phyloP scores from a whole-genome alignment of 805 yeast species.

The Saturnispora zaruensis region DNA sequence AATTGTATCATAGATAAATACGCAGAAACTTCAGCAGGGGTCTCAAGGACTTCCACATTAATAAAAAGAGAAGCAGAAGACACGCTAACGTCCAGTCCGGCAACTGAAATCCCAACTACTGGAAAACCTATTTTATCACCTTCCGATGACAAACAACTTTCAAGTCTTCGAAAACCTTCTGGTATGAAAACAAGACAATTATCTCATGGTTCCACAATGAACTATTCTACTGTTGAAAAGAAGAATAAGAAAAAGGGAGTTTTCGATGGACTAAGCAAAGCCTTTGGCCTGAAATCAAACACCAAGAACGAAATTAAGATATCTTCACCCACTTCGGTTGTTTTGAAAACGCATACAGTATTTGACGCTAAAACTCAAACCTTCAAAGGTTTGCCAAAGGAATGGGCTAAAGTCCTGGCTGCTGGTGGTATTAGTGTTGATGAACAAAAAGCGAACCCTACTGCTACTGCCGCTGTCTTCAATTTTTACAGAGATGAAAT shows the following conservation, averaged over 20 bases:
- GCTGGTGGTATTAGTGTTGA: constrained; percentile 82
- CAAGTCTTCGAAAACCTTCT: constrained; percentile 1
- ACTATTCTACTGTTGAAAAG: constrained; percentile 11
- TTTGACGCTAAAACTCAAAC: constrained; percentile 77
- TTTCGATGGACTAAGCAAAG: constrained; percentile 47
- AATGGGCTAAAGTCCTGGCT: constrained; percentile 78
- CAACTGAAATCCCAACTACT: background rate
- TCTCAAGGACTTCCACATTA: background rate
- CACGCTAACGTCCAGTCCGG: background rate
- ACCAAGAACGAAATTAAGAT: constrained; percentile 39
- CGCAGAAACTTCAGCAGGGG: constrained; percentile 4
- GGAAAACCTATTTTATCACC: background rate
- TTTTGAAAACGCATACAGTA: constrained; percentile 91
- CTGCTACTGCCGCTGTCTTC: constrained; percentile 52
- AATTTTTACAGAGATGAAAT: constrained; percentile 22
- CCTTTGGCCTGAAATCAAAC: constrained; percentile 24
- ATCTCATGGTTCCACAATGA: constrained; percentile 13
- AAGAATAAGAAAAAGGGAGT: constrained; percentile 44
- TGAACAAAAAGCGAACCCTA: constrained; percentile 88
- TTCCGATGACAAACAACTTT: background rate
- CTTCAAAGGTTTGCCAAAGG: constrained; percentile 85
- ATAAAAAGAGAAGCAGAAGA: background rate
- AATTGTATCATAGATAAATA: constrained; percentile 14
- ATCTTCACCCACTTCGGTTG: constrained; percentile 85
- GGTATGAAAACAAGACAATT: constrained; percentile 14